Percentiles rank a stretch among this genome's conserved stretches.
These are phyloP conservation scores for Anisodus tanguticus DNA, from an alignment of 257 asterid genomes.

Conservation along the genomic window DNA sequence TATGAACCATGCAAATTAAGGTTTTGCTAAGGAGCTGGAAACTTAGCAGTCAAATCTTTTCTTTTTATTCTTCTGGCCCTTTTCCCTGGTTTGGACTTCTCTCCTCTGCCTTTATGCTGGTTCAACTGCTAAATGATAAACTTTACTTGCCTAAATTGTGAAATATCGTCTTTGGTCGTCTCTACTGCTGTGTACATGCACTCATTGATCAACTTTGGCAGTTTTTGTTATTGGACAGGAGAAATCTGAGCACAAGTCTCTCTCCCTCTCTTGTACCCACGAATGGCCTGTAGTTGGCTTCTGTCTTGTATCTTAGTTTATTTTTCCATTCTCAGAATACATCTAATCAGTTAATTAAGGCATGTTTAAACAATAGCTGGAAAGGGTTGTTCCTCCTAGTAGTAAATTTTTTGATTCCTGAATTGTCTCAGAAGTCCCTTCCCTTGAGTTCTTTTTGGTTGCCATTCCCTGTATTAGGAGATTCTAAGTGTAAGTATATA, in stretches of 20 bases:
- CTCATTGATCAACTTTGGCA: neutral
- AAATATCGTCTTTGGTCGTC: neutral
- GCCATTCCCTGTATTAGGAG: neutral
- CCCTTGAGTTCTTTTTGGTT: neutral
- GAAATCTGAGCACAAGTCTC: neutral
- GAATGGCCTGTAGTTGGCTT: neutral
- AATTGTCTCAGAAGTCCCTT: neutral
- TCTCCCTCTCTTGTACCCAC: neutral
- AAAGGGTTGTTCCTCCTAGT: neutral
- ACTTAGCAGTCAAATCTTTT: neutral
- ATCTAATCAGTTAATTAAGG: neutral
- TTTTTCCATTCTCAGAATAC: neutral
- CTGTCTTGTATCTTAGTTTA: neutral
- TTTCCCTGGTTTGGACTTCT: slow-evolving; percentile 15
- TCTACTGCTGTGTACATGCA: neutral
- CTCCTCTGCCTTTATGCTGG: neutral
- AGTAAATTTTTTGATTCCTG: neutral
- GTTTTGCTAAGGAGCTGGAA: neutral
- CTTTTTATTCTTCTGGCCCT: neutral
- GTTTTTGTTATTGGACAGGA: slow-evolving; percentile 3
- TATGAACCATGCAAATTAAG: neutral
- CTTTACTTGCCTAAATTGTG: neutral
- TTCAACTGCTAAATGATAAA: neutral
- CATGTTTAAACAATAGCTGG: neutral
- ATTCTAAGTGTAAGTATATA: neutral